Evolutionary conservation across 2,329 filamentous ascomycete genomes (phyloP).

Genomic region (Phialocephala subalpina): DNA sequence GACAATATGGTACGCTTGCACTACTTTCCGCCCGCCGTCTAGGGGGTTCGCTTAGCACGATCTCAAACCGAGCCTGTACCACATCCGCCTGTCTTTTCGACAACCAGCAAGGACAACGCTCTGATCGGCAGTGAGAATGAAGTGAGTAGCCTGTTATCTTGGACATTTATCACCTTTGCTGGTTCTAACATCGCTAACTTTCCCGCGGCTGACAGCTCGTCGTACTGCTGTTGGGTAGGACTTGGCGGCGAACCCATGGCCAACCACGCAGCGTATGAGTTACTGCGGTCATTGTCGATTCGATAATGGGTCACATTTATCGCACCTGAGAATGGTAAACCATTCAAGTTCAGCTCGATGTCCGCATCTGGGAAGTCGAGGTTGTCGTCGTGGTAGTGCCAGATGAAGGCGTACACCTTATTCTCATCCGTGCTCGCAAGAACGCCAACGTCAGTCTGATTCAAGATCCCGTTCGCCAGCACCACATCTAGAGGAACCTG

Average conservation of each 20-base stretch:
- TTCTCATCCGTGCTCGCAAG: not conserved
- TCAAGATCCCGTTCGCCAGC: not conserved
- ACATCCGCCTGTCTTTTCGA: too few relatives aligned
- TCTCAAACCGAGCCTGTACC: too few relatives aligned
- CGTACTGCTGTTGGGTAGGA: not conserved
- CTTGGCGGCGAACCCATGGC: not conserved
- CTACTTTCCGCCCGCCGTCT: too few relatives aligned
- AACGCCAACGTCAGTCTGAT: not conserved
- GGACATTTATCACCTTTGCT: not conserved
- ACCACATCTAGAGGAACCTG: not conserved
- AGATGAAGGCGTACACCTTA: not conserved
- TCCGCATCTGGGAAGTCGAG: not conserved
- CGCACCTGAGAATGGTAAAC: not conserved
- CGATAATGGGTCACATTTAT: not conserved
- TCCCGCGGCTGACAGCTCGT: not conserved
- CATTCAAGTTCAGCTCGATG: not conserved
- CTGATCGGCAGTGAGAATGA: too few relatives aligned
- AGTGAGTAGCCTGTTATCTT: too few relatives aligned
- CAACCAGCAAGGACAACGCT: too few relatives aligned
- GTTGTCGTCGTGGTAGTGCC: not conserved
- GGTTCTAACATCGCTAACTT: not conserved
- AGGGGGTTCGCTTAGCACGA: too few relatives aligned
- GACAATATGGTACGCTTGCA: too few relatives aligned
- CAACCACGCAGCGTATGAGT: not conserved
- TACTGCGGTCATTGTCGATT: not conserved